Evolutionary conservation across 352 stramenopile species (phyloP).

Genomic region (Phytopythium oedochilum): DNA sequence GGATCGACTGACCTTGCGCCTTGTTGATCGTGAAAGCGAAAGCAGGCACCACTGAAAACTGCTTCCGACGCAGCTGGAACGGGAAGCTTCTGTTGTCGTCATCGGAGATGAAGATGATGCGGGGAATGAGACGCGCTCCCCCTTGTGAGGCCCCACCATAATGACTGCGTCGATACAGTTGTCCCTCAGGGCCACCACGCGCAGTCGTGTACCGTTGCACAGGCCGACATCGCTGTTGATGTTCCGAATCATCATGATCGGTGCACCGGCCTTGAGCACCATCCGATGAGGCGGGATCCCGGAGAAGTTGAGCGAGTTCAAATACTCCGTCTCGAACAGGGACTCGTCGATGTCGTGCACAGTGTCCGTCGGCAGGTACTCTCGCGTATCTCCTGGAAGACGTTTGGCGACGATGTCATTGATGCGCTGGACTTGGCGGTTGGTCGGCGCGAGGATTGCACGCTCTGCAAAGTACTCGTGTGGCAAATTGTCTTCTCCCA

Average conservation of each 20-base stretch:
- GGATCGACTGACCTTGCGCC: conserved; percentile 12
- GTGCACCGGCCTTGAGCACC: background rate
- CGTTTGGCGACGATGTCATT: background rate
- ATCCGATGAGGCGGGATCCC: background rate
- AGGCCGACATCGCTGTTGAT: conserved; percentile 7
- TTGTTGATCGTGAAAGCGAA: conserved; percentile 18
- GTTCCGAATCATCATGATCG: conserved; percentile 13
- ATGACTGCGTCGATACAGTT: conserved; percentile 13
- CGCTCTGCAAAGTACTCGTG: background rate
- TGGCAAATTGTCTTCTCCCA: background rate
- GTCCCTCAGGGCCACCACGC: background rate
- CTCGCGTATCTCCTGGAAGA: background rate
- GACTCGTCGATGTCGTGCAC: background rate
- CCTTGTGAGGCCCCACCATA: conserved; percentile 8
- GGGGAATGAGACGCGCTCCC: conserved; percentile 9
- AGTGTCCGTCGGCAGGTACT: background rate
- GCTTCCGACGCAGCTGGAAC: conserved; percentile 13
- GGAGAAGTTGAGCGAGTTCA: background rate
- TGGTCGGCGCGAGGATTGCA: background rate
- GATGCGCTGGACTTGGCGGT: background rate
- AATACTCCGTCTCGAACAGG: background rate
- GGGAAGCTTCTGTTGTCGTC: conserved; percentile 12
- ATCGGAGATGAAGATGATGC: conserved; percentile 14
- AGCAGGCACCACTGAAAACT: conserved; percentile 8
- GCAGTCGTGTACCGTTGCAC: conserved; percentile 10